Conservation (phyloP, 192 early-diverging fungal genomes). For the Gryganskiella cystojenkinii region DNA sequence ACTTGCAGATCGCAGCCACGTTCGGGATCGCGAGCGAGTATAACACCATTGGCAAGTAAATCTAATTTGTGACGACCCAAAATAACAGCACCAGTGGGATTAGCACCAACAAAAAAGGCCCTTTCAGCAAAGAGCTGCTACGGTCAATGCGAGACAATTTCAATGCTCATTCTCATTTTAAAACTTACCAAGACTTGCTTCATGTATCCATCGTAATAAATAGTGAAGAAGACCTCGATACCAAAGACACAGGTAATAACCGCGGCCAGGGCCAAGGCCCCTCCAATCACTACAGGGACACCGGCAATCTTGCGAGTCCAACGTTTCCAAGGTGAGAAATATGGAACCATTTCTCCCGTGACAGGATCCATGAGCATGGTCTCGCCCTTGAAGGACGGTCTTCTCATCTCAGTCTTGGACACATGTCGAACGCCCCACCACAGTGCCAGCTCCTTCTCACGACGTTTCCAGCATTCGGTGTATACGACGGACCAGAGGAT, state of each 20-base stretch:
- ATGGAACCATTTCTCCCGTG: constrained; percentile 79
- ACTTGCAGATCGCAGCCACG: constrained; percentile 72
- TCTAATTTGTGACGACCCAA: constrained; percentile 56
- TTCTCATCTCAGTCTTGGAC: constrained; percentile 67
- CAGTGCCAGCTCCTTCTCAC: constrained; percentile 75
- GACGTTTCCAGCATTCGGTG: constrained; percentile 85
- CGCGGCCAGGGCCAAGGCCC: constrained; percentile 67
- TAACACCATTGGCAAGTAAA: constrained; percentile 76
- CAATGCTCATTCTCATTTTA: no score
- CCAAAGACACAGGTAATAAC: constrained; percentile 78
- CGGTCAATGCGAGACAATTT: no score
- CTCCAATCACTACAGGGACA: constrained; percentile 66
- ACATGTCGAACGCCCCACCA: constrained; percentile 80
- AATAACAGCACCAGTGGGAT: neutral
- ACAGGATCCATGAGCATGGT: constrained; percentile 66
- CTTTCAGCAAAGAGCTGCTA: no score
- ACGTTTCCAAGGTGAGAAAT: constrained; percentile 76
- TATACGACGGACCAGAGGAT: constrained; percentile 77
- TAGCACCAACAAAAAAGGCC: neutral
- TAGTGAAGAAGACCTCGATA: constrained; percentile 78
- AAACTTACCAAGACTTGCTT: constrained; percentile 62
- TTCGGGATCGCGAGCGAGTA: constrained; percentile 81
- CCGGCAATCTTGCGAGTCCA: constrained; percentile 70
- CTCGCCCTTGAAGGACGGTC: constrained; percentile 79
- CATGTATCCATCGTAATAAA: constrained; percentile 88